phyloP scores from a whole-genome alignment of 2,329 filamentous ascomycete genomes.

The Colletotrichum trifolii region DNA sequence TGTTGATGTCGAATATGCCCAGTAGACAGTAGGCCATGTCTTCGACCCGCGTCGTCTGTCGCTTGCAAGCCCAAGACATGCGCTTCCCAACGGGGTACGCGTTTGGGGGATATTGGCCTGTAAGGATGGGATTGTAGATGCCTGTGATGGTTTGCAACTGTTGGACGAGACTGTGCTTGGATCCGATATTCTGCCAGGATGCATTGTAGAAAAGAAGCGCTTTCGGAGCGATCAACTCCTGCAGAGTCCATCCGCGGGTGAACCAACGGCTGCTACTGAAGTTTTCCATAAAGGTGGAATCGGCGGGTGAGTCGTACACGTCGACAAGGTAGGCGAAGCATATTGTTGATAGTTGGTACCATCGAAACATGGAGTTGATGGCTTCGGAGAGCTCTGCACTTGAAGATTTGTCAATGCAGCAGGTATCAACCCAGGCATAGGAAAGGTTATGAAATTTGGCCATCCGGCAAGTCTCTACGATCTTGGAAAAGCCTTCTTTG shows the following conservation, averaged over 20 bases:
- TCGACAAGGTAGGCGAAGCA: neutral
- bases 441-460: neutral
- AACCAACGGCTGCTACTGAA: neutral
- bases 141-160: neutral
- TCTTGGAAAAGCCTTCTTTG: constrained; percentile 1
- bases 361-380: neutral
- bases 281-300: neutral
- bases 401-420: constrained; percentile 14
- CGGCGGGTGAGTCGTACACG: neutral
- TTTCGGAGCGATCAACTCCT: neutral
- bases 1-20: constrained; percentile 43
- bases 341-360: neutral
- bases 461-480: neutral
- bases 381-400: neutral
- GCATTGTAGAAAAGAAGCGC: neutral
- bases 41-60: constrained; percentile 39
- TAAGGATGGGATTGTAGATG: neutral
- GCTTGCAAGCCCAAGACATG: constrained; percentile 43
- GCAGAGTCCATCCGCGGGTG: neutral
- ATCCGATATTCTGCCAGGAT: constrained; percentile 4
- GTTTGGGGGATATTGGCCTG: neutral
- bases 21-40: constrained; percentile 43
- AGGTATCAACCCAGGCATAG: constrained; percentile 13
- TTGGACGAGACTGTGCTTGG: neutral
- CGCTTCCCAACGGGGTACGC: constrained; percentile 37